phyloP scores from a whole-genome alignment of 345 rosid species.

The Salix brachista region DNA sequence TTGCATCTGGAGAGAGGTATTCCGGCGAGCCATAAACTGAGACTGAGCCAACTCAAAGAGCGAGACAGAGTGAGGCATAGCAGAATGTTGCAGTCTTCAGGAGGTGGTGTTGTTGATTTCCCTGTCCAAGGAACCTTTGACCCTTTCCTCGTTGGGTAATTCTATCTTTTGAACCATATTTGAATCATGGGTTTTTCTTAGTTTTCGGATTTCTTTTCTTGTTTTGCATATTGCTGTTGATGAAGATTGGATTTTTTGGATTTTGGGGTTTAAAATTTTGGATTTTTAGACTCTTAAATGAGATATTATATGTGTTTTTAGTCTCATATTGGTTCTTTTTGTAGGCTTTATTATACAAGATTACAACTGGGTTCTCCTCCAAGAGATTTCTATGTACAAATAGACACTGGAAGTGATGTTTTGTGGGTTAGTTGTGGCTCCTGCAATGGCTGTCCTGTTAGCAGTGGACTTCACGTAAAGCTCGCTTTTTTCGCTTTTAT shows the following conservation, averaged over 20 bases:
- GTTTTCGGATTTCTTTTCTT: background rate
- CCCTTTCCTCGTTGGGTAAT: constrained; percentile 86
- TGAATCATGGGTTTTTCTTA: background rate
- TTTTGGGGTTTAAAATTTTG: constrained; percentile 1
- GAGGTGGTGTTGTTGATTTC: constrained; percentile 67
- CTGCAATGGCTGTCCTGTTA: constrained; percentile 83
- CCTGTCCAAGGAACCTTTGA: constrained; percentile 73
- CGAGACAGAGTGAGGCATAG: constrained; percentile 71
- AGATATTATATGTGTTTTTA: background rate
- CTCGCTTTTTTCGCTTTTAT: constrained; percentile 1
- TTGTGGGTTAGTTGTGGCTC: constrained; percentile 83
- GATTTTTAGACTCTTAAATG: background rate
- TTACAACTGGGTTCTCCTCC: constrained; percentile 84
- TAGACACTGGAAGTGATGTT: constrained; percentile 98
- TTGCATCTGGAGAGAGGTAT: constrained; percentile 40
- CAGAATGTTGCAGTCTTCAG: constrained; percentile 63
- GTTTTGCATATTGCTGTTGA: background rate
- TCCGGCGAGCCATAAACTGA: constrained; percentile 50
- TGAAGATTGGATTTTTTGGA: background rate
- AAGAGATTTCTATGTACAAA: constrained; percentile 77
- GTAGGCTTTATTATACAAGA: constrained; percentile 80
- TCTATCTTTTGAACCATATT: background rate
- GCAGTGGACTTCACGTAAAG: constrained; percentile 77
- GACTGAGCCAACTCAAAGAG: constrained; percentile 53
- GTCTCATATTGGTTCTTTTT: constrained; percentile 4